Percentiles rank a stretch among this genome's conserved stretches.
These are phyloP conservation scores for Aspergillus biplanus DNA, from an alignment of 495 filamentous ascomycete species.

Conservation along the genomic window DNA sequence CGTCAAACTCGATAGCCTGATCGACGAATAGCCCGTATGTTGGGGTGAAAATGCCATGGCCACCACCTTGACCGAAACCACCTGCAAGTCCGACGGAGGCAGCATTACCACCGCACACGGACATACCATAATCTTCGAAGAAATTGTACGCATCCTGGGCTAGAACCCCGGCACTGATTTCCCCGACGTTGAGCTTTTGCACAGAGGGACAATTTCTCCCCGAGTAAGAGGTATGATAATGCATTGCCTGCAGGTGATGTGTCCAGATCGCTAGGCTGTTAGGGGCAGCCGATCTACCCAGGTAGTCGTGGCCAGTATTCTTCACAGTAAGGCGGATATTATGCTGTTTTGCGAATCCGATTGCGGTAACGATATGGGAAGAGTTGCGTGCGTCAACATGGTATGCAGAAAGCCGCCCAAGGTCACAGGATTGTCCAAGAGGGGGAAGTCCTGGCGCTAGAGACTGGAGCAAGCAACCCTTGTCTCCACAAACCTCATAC, in stretches of 20 bases:
- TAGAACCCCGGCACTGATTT: slow-evolving; percentile 30
- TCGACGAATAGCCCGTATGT: slow-evolving; percentile 28
- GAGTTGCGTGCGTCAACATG: slow-evolving; percentile 23
- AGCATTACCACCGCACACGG: slow-evolving; percentile 29
- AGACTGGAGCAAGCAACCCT: slow-evolving; percentile 17
- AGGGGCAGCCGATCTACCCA: slow-evolving; percentile 53
- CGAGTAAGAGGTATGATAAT: slow-evolving; percentile 30
- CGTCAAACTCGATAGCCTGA: slow-evolving; percentile 32
- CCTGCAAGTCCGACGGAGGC: slow-evolving; percentile 29
- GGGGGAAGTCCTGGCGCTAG: neutral
- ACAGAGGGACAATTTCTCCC: slow-evolving; percentile 27
- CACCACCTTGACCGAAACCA: slow-evolving; percentile 30
- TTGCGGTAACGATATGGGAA: slow-evolving; percentile 15
- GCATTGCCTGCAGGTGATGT: slow-evolving; percentile 44
- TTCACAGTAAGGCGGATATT: slow-evolving; percentile 43
- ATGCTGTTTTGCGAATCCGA: slow-evolving; percentile 23
- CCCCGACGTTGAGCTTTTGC: slow-evolving; percentile 23
- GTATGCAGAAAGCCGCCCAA: slow-evolving; percentile 23
- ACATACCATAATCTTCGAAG: slow-evolving; percentile 24
- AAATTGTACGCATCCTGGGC: slow-evolving; percentile 26
- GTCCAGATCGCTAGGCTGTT: slow-evolving; percentile 58
- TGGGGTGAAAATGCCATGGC: slow-evolving; percentile 19
- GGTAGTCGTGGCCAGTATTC: slow-evolving; percentile 59
- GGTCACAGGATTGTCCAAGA: slow-evolving; percentile 9
- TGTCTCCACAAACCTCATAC: slow-evolving; percentile 21